Evolutionary conservation across 495 filamentous ascomycete species (phyloP).

Genomic region (Corynascus novoguineensis): DNA sequence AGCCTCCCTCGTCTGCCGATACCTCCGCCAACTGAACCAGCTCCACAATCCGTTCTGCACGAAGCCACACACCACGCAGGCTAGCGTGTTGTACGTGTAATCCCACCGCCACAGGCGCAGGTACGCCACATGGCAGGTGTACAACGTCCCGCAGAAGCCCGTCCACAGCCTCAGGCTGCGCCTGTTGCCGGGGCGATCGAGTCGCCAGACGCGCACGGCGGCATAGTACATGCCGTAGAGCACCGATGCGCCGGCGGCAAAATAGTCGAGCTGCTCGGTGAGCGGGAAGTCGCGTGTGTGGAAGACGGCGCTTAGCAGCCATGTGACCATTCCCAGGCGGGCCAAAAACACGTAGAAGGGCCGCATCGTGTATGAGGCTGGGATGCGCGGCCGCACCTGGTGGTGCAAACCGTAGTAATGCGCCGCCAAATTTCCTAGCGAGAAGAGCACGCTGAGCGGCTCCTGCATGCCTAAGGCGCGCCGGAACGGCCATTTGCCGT

Average conservation of each 20-base stretch:
- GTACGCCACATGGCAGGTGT: slow-evolving; percentile 73
- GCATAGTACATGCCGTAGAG: slow-evolving; percentile 86
- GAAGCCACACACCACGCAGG: slow-evolving; percentile 78
- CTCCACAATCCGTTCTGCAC: slow-evolving; percentile 83
- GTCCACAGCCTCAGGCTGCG: slow-evolving; percentile 70
- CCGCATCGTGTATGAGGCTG: slow-evolving; percentile 65
- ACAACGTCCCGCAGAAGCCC: slow-evolving; percentile 60
- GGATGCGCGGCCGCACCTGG: slow-evolving; percentile 62
- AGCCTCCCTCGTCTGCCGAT: slow-evolving; percentile 56
- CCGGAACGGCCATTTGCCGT: slow-evolving; percentile 99
- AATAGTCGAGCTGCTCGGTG: slow-evolving; percentile 95
- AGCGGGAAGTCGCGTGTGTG: slow-evolving; percentile 78
- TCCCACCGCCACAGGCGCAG: slow-evolving; percentile 83
- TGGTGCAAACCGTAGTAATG: slow-evolving; percentile 68
- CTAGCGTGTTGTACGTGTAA: slow-evolving; percentile 96
- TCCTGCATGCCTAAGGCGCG: slow-evolving; percentile 90
- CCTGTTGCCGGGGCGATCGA: slow-evolving; percentile 55
- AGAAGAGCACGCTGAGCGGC: slow-evolving; percentile 89
- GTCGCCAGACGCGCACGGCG: slow-evolving; percentile 70
- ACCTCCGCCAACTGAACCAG: slow-evolving; percentile 70
- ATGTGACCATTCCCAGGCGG: slow-evolving; percentile 74
- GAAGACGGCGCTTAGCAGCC: slow-evolving; percentile 85
- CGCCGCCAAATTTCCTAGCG: slow-evolving; percentile 80
- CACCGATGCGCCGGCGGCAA: slow-evolving; percentile 84
- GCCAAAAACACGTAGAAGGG: slow-evolving; percentile 76